Conservation (phyloP, 495 filamentous ascomycete species). For the Podospora didyma region DNA sequence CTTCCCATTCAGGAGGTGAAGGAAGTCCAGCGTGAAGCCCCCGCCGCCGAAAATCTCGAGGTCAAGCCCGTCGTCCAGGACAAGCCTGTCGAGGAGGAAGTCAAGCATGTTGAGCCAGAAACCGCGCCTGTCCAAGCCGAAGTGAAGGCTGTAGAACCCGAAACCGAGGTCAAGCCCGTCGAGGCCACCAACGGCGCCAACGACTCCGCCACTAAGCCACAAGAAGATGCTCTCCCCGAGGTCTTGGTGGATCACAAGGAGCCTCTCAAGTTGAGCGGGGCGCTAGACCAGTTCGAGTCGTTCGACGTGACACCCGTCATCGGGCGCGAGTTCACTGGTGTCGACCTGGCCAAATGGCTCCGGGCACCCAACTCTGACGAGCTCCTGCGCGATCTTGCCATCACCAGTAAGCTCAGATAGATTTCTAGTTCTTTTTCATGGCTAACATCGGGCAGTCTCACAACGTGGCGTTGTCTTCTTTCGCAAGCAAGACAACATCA, state of each 20-base stretch:
- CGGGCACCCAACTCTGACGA: slow-evolving; percentile 61
- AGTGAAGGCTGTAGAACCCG: neutral
- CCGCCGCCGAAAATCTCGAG: slow-evolving; percentile 5
- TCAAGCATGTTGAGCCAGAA: neutral
- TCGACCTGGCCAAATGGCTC: slow-evolving; percentile 59
- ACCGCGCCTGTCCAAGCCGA: neutral
- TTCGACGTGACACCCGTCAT: slow-evolving; percentile 67
- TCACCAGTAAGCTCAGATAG: slow-evolving; percentile 28
- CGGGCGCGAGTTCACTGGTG: slow-evolving; percentile 59
- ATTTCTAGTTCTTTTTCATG: neutral
- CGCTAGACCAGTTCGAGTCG: slow-evolving; percentile 52
- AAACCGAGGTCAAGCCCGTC: neutral
- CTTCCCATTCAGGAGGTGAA: slow-evolving; percentile 16
- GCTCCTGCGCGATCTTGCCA: slow-evolving; percentile 60
- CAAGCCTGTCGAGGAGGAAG: neutral
- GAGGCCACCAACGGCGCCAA: neutral
- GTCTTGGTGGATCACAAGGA: slow-evolving; percentile 20
- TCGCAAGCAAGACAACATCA: slow-evolving; percentile 64
- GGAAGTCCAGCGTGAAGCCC: neutral
- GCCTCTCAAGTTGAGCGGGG: slow-evolving; percentile 49
- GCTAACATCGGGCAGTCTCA: slow-evolving; percentile 54
- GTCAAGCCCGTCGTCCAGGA: slow-evolving; percentile 8
- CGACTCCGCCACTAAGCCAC: neutral
- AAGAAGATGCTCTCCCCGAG: slow-evolving; percentile 11
- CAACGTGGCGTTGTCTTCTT: slow-evolving; percentile 81